phyloP scores from a whole-genome alignment of 352 stramenopile genomes.

The Globisporangium splendens region DNA sequence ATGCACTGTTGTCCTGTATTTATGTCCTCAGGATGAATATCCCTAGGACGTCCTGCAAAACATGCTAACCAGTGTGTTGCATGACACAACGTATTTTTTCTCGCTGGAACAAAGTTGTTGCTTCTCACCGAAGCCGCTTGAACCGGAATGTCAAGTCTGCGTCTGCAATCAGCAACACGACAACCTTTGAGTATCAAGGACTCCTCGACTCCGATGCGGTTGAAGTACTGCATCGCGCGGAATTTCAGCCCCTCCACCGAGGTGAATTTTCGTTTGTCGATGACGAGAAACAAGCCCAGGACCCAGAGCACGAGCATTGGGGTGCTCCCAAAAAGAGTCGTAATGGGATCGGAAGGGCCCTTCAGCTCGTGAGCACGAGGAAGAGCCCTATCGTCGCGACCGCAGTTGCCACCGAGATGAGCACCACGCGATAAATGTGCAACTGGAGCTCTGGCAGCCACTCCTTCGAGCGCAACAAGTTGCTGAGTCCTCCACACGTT shows the following conservation, averaged over 20 bases:
- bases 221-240: constrained; percentile 6
- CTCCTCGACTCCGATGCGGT: constrained; percentile 1
- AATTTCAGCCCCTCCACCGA: constrained; percentile 1
- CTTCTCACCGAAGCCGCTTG: constrained; percentile 1
- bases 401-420: too few relatives aligned
- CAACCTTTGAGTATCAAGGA: background rate
- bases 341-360: constrained; percentile 2
- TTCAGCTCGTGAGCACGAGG: background rate
- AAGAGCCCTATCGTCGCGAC: background rate
- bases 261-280: background rate
- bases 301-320: background rate
- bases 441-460: constrained; percentile 10
- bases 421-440: constrained; percentile 17
- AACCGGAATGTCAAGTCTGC: constrained; percentile 7
- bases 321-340: background rate
- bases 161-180: constrained; percentile 6
- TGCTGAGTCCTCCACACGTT: constrained; percentile 3
- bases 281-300: background rate
- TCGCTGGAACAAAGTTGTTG: too few relatives aligned
- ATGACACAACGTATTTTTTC: too few relatives aligned
- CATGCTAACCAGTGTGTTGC: too few relatives aligned
- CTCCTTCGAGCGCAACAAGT: too few relatives aligned
- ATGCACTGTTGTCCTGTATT: too few relatives aligned
- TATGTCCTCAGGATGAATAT: too few relatives aligned
- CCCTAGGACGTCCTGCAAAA: too few relatives aligned